Percentiles rank a stretch among this genome's conserved stretches.
Evolutionary conservation across 2,329 filamentous ascomycete species (phyloP).

Genomic region (Endothia cerciana): DNA sequence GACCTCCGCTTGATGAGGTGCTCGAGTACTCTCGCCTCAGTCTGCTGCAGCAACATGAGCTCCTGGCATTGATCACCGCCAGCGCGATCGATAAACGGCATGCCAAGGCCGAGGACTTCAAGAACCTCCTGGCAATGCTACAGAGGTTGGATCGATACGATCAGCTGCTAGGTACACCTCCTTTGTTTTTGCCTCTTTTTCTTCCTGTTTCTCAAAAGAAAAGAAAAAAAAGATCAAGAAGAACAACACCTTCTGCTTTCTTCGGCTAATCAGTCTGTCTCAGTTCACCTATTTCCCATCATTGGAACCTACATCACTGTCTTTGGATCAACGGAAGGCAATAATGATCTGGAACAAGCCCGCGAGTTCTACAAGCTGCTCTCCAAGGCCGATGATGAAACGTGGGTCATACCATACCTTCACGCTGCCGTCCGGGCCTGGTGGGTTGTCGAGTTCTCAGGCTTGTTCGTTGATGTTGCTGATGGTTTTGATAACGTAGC

Average conservation of each 20-base stretch:
- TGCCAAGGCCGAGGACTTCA: constrained; percentile 72
- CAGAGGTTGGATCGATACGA: constrained; percentile 79
- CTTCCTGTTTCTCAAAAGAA: too few species aligned
- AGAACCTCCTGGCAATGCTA: constrained; percentile 68
- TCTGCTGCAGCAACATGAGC: constrained; percentile 87
- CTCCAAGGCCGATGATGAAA: constrained; percentile 66
- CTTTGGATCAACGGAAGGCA: constrained; percentile 78
- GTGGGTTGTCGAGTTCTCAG: constrained; percentile 94
- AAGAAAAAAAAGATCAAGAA: too few species aligned
- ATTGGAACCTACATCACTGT: constrained; percentile 76
- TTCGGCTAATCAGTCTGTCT: not conserved
- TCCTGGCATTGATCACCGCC: constrained; percentile 78
- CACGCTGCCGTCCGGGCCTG: constrained; percentile 78
- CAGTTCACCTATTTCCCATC: constrained; percentile 82
- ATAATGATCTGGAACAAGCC: constrained; percentile 68
- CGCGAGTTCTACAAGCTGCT: constrained; percentile 72
- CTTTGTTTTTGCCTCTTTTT: too few species aligned
- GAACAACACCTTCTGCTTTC: not conserved
- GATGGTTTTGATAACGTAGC: constrained; percentile 49
- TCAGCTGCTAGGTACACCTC: constrained; percentile 53
- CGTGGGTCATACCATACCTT: constrained; percentile 75
- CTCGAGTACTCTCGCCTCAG: constrained; percentile 81
- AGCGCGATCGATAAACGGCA: constrained; percentile 78
- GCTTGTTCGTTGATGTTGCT: constrained; percentile 79
- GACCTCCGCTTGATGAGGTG: constrained; percentile 70